Conservation (phyloP, 306 rosid genomes). For the Rosa chinensis region DNA sequence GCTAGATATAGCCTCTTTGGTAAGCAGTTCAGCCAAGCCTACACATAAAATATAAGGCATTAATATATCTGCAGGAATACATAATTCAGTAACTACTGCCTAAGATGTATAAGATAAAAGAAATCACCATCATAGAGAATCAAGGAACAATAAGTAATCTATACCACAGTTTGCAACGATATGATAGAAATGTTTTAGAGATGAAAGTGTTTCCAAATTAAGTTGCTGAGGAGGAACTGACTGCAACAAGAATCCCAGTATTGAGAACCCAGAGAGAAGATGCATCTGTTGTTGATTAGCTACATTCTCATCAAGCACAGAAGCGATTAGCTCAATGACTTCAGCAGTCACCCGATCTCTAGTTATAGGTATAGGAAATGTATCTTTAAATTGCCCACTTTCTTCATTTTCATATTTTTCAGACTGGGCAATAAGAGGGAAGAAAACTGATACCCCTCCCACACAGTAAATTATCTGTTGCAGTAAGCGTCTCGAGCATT, state of each 20-base stretch:
- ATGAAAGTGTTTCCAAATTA: slow-evolving; percentile 78
- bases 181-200: slow-evolving; percentile 77
- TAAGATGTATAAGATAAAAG: not conserved
- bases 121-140: slow-evolving; percentile 5
- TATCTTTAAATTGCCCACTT: slow-evolving; percentile 41
- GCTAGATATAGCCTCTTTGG: slow-evolving; percentile 72
- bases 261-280: slow-evolving; percentile 92
- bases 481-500: slow-evolving; percentile 88
- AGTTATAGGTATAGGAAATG: slow-evolving; percentile 35
- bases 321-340: slow-evolving; percentile 87
- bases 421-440: slow-evolving; percentile 82
- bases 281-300: slow-evolving; percentile 98
- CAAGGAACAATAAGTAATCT: not conserved
- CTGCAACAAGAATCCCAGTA: slow-evolving; percentile 90
- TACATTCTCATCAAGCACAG: slow-evolving; percentile 84
- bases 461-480: slow-evolving; percentile 95
- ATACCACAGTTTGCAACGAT: slow-evolving; percentile 80
- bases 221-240: slow-evolving; percentile 82
- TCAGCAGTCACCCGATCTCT: slow-evolving; percentile 69
- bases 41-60: slow-evolving; percentile 25
- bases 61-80: slow-evolving; percentile 13
- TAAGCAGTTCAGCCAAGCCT: slow-evolving; percentile 82
- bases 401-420: slow-evolving; percentile 60
- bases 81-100: slow-evolving; percentile 20
- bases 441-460: slow-evolving; percentile 95